phyloP scores from a whole-genome alignment of 768 basidiomycete species.

The Calocybe indica region DNA sequence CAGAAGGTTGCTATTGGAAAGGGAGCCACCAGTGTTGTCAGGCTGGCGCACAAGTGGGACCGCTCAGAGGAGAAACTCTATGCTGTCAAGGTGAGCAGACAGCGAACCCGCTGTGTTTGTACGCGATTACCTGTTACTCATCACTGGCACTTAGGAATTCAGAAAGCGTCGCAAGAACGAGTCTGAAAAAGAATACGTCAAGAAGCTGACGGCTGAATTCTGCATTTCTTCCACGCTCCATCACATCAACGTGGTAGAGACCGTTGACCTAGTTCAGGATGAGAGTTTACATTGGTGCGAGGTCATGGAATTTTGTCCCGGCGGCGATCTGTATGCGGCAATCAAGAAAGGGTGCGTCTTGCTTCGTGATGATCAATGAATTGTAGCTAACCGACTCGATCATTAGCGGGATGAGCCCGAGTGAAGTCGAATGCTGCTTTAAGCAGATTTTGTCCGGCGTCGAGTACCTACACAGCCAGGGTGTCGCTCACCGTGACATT shows the following conservation, averaged over 20 bases:
- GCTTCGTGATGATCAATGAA: slow-evolving; percentile 19
- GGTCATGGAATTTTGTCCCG: slow-evolving; percentile 99
- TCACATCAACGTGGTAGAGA: slow-evolving; percentile 94
- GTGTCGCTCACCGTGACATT: slow-evolving; percentile 89
- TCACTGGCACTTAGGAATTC: slow-evolving; percentile 73
- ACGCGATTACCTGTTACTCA: not conserved
- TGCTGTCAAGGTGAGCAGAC: slow-evolving; percentile 86
- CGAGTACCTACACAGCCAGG: slow-evolving; percentile 89
- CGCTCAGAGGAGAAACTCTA: slow-evolving; percentile 93
- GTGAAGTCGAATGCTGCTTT: slow-evolving; percentile 96
- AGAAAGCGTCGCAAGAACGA: slow-evolving; percentile 97
- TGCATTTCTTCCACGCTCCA: slow-evolving; percentile 96
- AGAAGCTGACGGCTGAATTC: slow-evolving; percentile 99
- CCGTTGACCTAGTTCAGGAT: slow-evolving; percentile 98
- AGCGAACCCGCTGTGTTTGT: not conserved
- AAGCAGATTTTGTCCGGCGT: slow-evolving; percentile 91
- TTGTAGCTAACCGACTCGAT: slow-evolving; percentile 9
- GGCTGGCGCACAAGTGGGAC: slow-evolving; percentile 99
- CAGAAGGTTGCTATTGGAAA: slow-evolving; percentile 96
- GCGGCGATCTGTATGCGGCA: slow-evolving; percentile 96
- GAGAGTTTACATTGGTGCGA: slow-evolving; percentile 97
- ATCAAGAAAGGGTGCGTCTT: slow-evolving; percentile 84
- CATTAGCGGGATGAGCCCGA: slow-evolving; percentile 64
- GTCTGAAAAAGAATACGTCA: slow-evolving; percentile 98
- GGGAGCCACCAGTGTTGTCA: slow-evolving; percentile 96